Conservation (phyloP, 164 flowering plant species). For the Tetracentron sinense region DNA sequence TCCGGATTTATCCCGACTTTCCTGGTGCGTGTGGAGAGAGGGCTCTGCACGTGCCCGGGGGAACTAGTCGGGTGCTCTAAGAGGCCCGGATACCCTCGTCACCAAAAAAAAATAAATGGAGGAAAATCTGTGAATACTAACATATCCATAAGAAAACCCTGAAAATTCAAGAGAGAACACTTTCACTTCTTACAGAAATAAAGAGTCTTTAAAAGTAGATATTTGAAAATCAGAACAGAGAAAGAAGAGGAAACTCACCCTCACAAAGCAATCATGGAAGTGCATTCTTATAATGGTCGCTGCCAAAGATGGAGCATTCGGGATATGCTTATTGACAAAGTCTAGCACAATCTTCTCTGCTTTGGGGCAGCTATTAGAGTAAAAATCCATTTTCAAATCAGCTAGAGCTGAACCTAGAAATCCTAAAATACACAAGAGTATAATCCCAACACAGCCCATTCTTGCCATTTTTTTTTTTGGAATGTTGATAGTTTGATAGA, state of each 20-base stretch:
- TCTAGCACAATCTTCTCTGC: slow-evolving; percentile 66
- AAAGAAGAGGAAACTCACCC: slow-evolving; percentile 36
- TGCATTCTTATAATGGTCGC: slow-evolving; percentile 69
- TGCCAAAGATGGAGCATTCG: slow-evolving; percentile 62
- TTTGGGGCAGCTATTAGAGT: slow-evolving; percentile 61
- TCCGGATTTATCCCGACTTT: too few species aligned
- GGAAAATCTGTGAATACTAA: too few species aligned
- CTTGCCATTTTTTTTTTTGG: background rate
- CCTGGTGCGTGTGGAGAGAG: too few species aligned
- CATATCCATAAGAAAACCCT: too few species aligned
- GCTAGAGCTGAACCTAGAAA: slow-evolving; percentile 35
- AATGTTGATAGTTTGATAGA: background rate
- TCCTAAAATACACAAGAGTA: slow-evolving; percentile 25
- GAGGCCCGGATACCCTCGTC: too few species aligned
- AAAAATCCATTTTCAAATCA: slow-evolving; percentile 48
- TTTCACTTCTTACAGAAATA: too few species aligned
- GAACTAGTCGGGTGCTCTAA: too few species aligned
- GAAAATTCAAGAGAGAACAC: too few species aligned
- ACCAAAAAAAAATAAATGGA: too few species aligned
- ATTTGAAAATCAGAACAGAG: background rate
- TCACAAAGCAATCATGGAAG: slow-evolving; percentile 90
- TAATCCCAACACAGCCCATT: slow-evolving; percentile 12
- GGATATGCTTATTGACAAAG: slow-evolving; percentile 56
- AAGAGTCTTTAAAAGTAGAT: too few species aligned
- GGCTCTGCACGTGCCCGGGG: too few species aligned